These are phyloP conservation scores for Penicillium bialowiezense DNA, from an alignment of 495 filamentous ascomycete genomes.

Conservation along the genomic window DNA sequence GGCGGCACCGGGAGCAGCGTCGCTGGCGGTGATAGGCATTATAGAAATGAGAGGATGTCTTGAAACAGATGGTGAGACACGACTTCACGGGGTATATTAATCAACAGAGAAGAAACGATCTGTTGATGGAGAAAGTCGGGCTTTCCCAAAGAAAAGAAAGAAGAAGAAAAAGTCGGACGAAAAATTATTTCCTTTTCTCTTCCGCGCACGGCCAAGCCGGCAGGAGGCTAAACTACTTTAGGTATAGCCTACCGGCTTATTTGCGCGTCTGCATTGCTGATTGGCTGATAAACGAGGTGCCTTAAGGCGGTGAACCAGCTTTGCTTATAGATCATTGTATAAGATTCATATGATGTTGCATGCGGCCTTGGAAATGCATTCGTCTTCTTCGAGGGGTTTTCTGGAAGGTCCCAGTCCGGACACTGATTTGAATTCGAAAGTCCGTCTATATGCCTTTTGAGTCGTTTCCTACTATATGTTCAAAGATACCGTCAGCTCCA, in stretches of 20 bases:
- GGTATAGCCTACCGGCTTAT: slow-evolving; percentile 22
- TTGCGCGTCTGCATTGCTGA: slow-evolving; percentile 5
- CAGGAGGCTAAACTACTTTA: slow-evolving; percentile 8
- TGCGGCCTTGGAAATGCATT: too few relatives aligned
- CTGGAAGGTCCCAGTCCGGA: not conserved
- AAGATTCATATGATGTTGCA: too few relatives aligned
- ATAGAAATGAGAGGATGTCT: slow-evolving; percentile 32
- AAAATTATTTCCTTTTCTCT: slow-evolving; percentile 36
- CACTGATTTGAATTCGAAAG: too few relatives aligned
- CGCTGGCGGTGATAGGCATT: slow-evolving; percentile 72
- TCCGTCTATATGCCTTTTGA: too few relatives aligned
- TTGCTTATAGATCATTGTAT: not conserved
- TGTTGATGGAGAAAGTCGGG: slow-evolving; percentile 53
- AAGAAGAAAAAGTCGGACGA: slow-evolving; percentile 44
- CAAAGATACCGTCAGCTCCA: too few relatives aligned
- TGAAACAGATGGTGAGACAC: slow-evolving; percentile 7
- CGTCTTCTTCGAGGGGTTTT: too few relatives aligned
- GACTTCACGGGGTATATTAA: slow-evolving; percentile 21
- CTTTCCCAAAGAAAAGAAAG: slow-evolving; percentile 56
- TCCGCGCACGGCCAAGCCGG: slow-evolving; percentile 18
- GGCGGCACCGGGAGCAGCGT: slow-evolving; percentile 38
- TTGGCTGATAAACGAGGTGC: slow-evolving; percentile 39
- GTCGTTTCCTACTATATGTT: too few relatives aligned
- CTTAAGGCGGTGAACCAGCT: slow-evolving; percentile 29
- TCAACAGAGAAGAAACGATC: slow-evolving; percentile 49